phyloP scores from a whole-genome alignment of 768 basidiomycete species.

The Porphyrellus cyaneotinctus region DNA sequence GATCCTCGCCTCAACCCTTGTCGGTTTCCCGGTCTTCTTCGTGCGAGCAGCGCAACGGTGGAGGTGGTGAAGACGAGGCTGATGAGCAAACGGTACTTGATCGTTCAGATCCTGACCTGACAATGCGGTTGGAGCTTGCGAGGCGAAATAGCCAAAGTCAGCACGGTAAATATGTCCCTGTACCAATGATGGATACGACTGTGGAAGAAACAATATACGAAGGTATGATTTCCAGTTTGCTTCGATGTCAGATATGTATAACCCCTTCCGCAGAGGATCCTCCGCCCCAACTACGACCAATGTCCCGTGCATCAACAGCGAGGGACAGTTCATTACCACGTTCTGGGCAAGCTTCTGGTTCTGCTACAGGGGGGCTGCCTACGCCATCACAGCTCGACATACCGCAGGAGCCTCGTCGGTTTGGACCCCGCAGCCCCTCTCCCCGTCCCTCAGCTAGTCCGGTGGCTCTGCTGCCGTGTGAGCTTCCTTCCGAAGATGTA shows the following conservation, averaged over 20 bases:
- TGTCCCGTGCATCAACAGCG: slow-evolving; percentile 47
- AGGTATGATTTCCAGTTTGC: slow-evolving; percentile 41
- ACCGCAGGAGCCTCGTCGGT: slow-evolving; percentile 56
- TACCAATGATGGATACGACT: slow-evolving; percentile 42
- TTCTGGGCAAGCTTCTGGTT: slow-evolving; percentile 44
- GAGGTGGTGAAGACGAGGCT: slow-evolving; percentile 45
- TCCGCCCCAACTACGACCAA: slow-evolving; percentile 49
- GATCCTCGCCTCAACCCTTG: slow-evolving; percentile 33
- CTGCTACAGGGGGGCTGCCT: slow-evolving; percentile 32
- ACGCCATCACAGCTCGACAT: slow-evolving; percentile 41
- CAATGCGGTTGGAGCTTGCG: slow-evolving; percentile 75
- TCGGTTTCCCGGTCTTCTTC: slow-evolving; percentile 43
- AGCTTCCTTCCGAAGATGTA: slow-evolving; percentile 44
- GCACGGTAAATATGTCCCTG: slow-evolving; percentile 41
- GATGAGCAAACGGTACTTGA: slow-evolving; percentile 44
- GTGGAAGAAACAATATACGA: slow-evolving; percentile 73
- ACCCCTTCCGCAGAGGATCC: slow-evolving; percentile 48
- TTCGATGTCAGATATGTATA: slow-evolving; percentile 5
- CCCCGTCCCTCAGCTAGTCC: slow-evolving; percentile 56
- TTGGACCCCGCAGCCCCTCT: slow-evolving; percentile 74
- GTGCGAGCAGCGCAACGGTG: slow-evolving; percentile 35
- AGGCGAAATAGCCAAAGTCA: slow-evolving; percentile 81
- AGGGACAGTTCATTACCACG: slow-evolving; percentile 42
- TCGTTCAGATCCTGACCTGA: slow-evolving; percentile 71
- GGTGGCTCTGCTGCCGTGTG: slow-evolving; percentile 13